Conservation (phyloP, 2,329 filamentous ascomycete species). For the Fusarium begoniae region DNA sequence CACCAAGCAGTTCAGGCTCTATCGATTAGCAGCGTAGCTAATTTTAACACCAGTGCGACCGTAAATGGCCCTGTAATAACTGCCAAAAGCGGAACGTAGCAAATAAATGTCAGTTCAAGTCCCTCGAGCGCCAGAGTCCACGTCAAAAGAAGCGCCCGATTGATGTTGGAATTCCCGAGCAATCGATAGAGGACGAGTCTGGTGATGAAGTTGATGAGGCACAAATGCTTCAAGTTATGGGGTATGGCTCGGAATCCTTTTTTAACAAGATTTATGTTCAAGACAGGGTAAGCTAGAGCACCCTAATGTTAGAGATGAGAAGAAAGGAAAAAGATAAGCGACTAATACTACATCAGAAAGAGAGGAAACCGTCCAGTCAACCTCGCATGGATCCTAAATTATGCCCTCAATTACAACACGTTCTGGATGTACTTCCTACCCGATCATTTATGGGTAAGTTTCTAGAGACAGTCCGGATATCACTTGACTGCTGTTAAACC, state of each 20-base stretch:
- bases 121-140: not conserved
- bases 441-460: not conserved
- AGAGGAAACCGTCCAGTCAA: not conserved
- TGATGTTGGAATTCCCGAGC: not conserved
- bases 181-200: not conserved
- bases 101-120: not conserved
- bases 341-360: not conserved
- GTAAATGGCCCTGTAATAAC: not conserved
- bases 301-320: accelerated
- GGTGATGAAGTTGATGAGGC: not conserved
- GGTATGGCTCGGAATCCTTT: not conserved
- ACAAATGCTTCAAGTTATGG: not conserved
- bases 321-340: accelerated
- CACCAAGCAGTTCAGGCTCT: accelerated
- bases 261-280: not conserved
- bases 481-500: not conserved
- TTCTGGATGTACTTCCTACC: not conserved
- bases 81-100: not conserved
- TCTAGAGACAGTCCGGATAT: not conserved
- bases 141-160: not conserved
- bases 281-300: not conserved
- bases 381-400: not conserved
- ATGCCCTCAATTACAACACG: not conserved
- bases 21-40: not conserved
- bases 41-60: not conserved